These are phyloP conservation scores for Chaetomium fimeti DNA, from an alignment of 495 filamentous ascomycete species.

Conservation along the genomic window DNA sequence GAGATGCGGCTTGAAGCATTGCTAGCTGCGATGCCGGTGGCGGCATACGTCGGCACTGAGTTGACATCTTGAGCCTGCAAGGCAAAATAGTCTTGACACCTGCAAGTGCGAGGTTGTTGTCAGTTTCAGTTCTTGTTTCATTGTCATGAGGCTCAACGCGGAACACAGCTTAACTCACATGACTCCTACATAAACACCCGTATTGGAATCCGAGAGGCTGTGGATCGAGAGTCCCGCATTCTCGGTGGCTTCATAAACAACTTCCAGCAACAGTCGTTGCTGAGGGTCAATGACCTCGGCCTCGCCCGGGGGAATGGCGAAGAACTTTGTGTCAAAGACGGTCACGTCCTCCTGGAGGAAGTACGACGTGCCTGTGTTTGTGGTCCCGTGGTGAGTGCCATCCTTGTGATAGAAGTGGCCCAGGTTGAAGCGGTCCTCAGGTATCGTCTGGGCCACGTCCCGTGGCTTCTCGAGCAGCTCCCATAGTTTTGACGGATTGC, in stretches of 20 bases:
- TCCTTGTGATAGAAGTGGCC: conserved; percentile 46
- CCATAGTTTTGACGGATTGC: no score
- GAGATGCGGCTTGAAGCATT: conserved; percentile 52
- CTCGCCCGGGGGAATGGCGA: conserved; percentile 46
- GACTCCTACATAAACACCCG: conserved; percentile 21
- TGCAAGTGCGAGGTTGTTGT: no score
- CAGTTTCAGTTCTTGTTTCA: no score
- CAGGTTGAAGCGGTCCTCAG: conserved; percentile 24
- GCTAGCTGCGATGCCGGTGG: conserved; percentile 28
- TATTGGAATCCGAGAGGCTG: conserved; percentile 43
- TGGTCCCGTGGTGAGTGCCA: conserved; percentile 40
- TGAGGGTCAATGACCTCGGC: conserved; percentile 54
- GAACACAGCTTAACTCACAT: no score
- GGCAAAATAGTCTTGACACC: conserved; percentile 31
- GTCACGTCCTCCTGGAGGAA: conserved; percentile 43
- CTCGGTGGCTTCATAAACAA: conserved; percentile 61
- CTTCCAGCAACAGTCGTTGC: conserved; percentile 50
- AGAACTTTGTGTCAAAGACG: conserved; percentile 54
- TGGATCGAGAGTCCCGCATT: conserved; percentile 70
- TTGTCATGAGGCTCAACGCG: no score
- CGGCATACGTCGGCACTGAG: conserved; percentile 47
- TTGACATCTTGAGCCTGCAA: conserved; percentile 16
- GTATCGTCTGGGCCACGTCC: no score
- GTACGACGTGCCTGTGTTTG: conserved; percentile 65
- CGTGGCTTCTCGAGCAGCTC: no score